Base-by-base conservation (phyloP, 495 filamentous ascomycete genomes). In the Bacidia rubella region DNA sequence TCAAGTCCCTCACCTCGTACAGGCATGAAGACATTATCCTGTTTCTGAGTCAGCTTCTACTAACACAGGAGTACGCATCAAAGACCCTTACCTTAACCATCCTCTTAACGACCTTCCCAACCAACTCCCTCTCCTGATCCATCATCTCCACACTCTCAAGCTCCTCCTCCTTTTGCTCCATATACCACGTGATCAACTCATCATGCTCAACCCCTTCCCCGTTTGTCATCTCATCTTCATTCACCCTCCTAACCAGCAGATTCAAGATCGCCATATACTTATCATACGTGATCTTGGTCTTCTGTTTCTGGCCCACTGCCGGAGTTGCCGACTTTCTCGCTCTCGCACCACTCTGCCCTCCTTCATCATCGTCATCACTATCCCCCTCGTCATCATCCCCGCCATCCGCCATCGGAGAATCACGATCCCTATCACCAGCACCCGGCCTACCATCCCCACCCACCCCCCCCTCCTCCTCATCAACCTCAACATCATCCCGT, bases 61-160 rank as follows among this genome's bases (percentile, higher is more conserved):
- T n/a, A n/a, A n/a, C n/a, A n/a, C n/a, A n/a, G n/a, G n/a, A n/a
- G n/a, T n/a, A n/a, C n/a, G n/a, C n/a, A n/a, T n/a, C n/a, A n/a
- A n/a, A n/a, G n/a, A n/a, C n/a, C n/a, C 78, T 60, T 70, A 93
- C 89, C 86, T 90, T 96, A 57, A 95, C 84, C 84, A 96, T 93
- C 64, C 88, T 81, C 79, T 84, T 95, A 54, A 97, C 63, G 57
- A 97, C 90, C 75, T 95, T 95, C 62, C 70, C 75, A n/a, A 80
- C 81, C 51, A 97, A 63, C 17, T 72, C 74, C 61, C 79, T 77
- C 74, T 99, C 92, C 12, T 66, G 69, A 60, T 85, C 71, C 52
- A 93, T 68, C 50, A 92, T 90, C 52, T 93, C 87, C 65, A 90
- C 78, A 15, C 69, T 80, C 38, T 81, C 71, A 49, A 99, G 66